These are phyloP conservation scores for Solanum clarkiae DNA, from an alignment of 257 asterid species.

Conservation along the genomic window DNA sequence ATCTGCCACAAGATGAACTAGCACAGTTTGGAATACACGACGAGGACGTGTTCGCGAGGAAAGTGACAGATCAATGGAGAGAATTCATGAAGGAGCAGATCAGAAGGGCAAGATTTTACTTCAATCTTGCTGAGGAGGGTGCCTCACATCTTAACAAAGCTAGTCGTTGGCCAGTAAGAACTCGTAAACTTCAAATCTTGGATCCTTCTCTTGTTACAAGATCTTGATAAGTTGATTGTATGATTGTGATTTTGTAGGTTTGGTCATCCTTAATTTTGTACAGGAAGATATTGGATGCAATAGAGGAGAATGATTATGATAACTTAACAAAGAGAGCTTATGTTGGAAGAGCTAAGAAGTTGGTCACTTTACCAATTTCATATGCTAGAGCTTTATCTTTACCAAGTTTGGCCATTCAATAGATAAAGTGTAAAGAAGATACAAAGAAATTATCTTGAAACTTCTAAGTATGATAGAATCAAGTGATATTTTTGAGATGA, in stretches of 20 bases:
- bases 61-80: constrained; percentile 54
- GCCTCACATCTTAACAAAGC: constrained; percentile 68
- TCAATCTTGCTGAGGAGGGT: constrained; percentile 62
- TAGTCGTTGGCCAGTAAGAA: constrained; percentile 83
- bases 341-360: constrained; percentile 52
- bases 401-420: constrained; percentile 10
- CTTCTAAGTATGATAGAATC: too few relatives aligned
- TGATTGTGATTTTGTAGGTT: constrained; percentile 32
- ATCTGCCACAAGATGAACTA: constrained; percentile 81
- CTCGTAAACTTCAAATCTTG: background rate
- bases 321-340: constrained; percentile 69
- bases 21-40: constrained; percentile 45
- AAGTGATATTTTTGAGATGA: too few relatives aligned
- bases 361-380: constrained; percentile 55
- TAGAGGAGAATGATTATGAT: constrained; percentile 57
- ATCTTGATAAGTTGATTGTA: background rate
- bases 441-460: too few relatives aligned
- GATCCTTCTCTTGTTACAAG: background rate
- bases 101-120: constrained; percentile 60
- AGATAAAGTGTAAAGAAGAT: background rate
- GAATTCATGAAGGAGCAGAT: constrained; percentile 77
- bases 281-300: constrained; percentile 56
- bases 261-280: constrained; percentile 74
- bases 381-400: constrained; percentile 36
- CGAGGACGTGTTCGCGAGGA: constrained; percentile 51